These are phyloP conservation scores for Penicillium sp. DNA, from an alignment of 2,329 filamentous ascomycete species.

Conservation along the genomic window DNA sequence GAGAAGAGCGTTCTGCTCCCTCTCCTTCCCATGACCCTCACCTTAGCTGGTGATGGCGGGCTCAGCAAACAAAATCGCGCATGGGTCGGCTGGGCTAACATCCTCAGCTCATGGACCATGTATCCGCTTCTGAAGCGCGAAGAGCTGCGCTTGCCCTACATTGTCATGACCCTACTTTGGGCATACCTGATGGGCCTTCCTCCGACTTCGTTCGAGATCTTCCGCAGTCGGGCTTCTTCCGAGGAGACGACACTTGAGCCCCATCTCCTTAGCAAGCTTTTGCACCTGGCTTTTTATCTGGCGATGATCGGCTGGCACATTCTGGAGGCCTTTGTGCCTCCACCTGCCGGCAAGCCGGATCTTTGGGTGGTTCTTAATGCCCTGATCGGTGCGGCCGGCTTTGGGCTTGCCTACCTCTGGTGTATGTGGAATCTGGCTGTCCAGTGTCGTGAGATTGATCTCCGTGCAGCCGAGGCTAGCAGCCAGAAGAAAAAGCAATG, in stretches of 20 bases:
- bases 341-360: constrained; percentile 80
- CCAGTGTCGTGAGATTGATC: constrained; percentile 32
- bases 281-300: constrained; percentile 76
- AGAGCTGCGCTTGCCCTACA: constrained; percentile 80
- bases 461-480: constrained; percentile 27
- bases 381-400: constrained; percentile 80
- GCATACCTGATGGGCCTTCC: constrained; percentile 87
- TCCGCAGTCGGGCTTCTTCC: constrained; percentile 53
- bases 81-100: constrained; percentile 96
- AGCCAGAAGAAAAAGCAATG: constrained; percentile 39
- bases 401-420: constrained; percentile 88
- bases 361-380: constrained; percentile 94
- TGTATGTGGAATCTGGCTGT: constrained; percentile 67
- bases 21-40: constrained; percentile 86
- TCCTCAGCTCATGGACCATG: constrained; percentile 88
- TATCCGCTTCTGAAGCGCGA: constrained; percentile 88
- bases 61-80: constrained; percentile 74
- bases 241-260: constrained; percentile 45
- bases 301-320: constrained; percentile 82
- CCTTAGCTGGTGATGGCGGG: constrained; percentile 77
- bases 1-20: constrained; percentile 96
- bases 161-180: constrained; percentile 83
- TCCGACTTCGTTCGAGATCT: constrained; percentile 70
- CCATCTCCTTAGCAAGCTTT: constrained; percentile 62
- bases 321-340: constrained; percentile 65